Percentiles rank a stretch among this genome's conserved stretches.
Evolutionary conservation across 192 early-diverging fungal species (phyloP).

Genomic region (Mortierella claussenii): DNA sequence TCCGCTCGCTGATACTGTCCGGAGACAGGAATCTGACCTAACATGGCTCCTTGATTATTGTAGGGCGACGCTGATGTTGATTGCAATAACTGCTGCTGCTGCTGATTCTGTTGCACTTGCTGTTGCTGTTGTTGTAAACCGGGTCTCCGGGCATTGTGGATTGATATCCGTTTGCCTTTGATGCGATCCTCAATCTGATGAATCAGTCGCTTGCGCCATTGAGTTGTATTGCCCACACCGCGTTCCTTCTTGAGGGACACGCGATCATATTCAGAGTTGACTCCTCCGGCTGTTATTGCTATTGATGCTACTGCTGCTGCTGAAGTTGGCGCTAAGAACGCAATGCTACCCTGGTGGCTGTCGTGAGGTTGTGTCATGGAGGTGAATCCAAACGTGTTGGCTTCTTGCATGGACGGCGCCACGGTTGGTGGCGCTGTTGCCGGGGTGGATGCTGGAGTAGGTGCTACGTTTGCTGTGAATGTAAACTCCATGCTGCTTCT

Average conservation of each 20-base stretch:
- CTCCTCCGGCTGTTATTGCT: slow-evolving; percentile 1
- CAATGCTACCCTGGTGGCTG: neutral
- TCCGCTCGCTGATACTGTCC: no score
- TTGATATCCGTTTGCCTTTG: slow-evolving; percentile 26
- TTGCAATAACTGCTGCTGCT: neutral
- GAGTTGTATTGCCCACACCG: slow-evolving; percentile 34
- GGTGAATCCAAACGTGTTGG: neutral
- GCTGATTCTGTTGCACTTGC: neutral
- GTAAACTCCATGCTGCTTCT: slow-evolving; percentile 25
- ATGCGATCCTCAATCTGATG: slow-evolving; percentile 37
- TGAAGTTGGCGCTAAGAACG: neutral
- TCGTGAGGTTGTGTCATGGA: neutral
- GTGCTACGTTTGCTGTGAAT: slow-evolving; percentile 12
- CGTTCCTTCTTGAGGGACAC: slow-evolving; percentile 16
- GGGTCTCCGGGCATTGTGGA: slow-evolving; percentile 29
- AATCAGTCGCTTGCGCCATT: slow-evolving; percentile 37
- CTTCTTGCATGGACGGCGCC: no score
- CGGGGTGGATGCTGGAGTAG: neutral
- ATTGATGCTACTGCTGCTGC: neutral
- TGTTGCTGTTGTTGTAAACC: neutral
- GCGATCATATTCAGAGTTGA: slow-evolving; percentile 14
- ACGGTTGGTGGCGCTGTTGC: neutral
- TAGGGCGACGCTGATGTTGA: no score
- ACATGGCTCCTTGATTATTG: no score
- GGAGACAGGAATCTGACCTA: no score